Conservation (phyloP, 192 early-diverging fungal genomes). For the Pilaira anomala region DNA sequence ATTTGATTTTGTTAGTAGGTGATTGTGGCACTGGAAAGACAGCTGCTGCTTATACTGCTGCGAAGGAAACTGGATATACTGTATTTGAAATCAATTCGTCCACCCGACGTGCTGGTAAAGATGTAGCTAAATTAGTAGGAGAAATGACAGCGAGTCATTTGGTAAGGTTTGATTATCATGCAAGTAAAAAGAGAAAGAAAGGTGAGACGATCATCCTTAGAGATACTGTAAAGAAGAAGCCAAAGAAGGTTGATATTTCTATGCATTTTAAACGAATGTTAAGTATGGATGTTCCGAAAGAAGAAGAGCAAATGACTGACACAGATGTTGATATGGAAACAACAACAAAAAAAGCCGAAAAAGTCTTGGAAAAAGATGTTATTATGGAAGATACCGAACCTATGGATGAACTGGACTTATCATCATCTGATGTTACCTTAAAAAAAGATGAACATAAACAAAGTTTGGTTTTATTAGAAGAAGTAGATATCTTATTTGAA, state of each 20-base stretch:
- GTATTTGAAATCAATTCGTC: slow-evolving; percentile 76
- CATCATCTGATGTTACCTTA: slow-evolving; percentile 30
- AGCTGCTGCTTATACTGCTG: slow-evolving; percentile 67
- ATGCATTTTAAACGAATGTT: slow-evolving; percentile 11
- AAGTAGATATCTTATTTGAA: slow-evolving; percentile 79
- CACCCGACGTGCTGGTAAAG: slow-evolving; percentile 64
- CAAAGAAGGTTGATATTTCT: background rate
- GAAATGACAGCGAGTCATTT: slow-evolving; percentile 75
- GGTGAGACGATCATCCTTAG: background rate
- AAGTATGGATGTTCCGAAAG: background rate
- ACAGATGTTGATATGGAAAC: background rate
- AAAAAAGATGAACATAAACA: slow-evolving; percentile 33
- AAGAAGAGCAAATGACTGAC: background rate
- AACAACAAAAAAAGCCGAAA: background rate
- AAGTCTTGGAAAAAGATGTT: background rate
- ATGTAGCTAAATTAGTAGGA: slow-evolving; percentile 58
- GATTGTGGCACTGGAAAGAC: slow-evolving; percentile 72
- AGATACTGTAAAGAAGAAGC: slow-evolving; percentile 3
- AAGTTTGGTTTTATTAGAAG: slow-evolving; percentile 78
- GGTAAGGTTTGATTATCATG: slow-evolving; percentile 44
- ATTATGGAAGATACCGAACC: background rate
- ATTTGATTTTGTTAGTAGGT: slow-evolving; percentile 62
- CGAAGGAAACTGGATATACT: slow-evolving; percentile 67
- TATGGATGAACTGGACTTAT: background rate
- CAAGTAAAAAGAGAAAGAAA: background rate